phyloP scores from a whole-genome alignment of 1,139 yeast species.

The Yamadazyma kanchanaburiensis region DNA sequence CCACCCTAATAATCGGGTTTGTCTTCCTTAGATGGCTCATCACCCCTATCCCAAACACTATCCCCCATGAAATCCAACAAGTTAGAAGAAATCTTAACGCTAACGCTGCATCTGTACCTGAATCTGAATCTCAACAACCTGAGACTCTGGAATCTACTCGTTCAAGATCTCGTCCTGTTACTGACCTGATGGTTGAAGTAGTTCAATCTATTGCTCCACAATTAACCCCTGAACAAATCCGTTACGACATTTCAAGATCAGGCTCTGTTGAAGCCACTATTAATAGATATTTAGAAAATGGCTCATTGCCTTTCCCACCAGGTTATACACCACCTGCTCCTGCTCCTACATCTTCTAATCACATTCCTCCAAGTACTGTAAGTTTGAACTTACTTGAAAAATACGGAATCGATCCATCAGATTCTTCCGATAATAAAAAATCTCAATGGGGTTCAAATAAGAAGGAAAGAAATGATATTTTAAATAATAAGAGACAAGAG shows the following conservation, averaged over 20 bases:
- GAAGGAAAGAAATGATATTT: conserved; percentile 16
- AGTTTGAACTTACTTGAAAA: conserved; percentile 36
- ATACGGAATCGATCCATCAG: conserved; percentile 23
- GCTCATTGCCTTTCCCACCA: conserved; percentile 69
- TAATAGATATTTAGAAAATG: conserved; percentile 62
- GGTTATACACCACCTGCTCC: conserved; percentile 23
- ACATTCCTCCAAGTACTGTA: conserved; percentile 3
- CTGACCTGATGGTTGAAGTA: conserved; percentile 77
- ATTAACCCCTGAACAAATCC: conserved; percentile 67
- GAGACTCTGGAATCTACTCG: too few species aligned
- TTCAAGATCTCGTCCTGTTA: conserved; percentile 51
- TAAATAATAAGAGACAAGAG: conserved; percentile 34
- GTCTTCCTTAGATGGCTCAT: conserved; percentile 61
- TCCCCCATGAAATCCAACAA: conserved; percentile 23
- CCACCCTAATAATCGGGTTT: conserved; percentile 48
- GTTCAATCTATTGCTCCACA: conserved; percentile 83
- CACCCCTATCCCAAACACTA: conserved; percentile 44
- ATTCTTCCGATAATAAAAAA: conserved; percentile 3
- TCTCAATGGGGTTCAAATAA: conserved; percentile 17
- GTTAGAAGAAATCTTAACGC: conserved; percentile 7
- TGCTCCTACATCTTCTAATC: background rate
- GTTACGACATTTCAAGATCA: conserved; percentile 58
- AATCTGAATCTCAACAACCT: too few species aligned
- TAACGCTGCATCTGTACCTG: too few species aligned
- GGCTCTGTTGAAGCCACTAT: conserved; percentile 83